Evolutionary conservation across 148 eudicot genomes (phyloP), one percentile per base, ranked within the genome.

Genomic region (Mesembryanthemum crystallinum): DNA sequence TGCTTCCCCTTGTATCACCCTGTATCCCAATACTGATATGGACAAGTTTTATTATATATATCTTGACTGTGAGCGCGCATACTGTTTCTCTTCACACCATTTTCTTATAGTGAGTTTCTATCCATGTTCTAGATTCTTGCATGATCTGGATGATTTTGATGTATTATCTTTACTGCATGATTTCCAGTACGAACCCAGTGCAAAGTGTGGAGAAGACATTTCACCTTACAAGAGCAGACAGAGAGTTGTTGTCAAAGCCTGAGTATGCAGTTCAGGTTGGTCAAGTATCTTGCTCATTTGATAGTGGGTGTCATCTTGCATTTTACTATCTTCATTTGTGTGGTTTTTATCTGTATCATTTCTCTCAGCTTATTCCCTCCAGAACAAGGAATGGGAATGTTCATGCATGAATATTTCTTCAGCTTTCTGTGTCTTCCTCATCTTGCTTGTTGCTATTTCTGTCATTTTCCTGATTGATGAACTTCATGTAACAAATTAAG

Each of bases 181-280:
- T 77, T 73, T 77, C 29, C 85, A 87, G 92, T 73, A 49, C 88
- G 77, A 84, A 76, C 74, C 85, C 89, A 3, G 72, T 86, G 67
- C 95, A 88, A 78, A 81, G 78, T 47, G 77, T 81, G 58, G 96
- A 89, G 80, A 91, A 81, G 83, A 74, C 89, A 28, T 86, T 91
- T 82, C 89, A 86, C 64, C 87, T 91, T 77, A 79, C 91, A 65
- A 89, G 91, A 68, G 77, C 86, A 24, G 85, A 91, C 70, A 83
- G 70, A 82, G 86, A 89, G 52, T 64, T 86, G 64, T 73, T 89
- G 72, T 73, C 78, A 24, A 87, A 87, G 82, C 83, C 83, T 5
- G 96, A 87, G 21, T 84, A 78, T 80, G 90, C 88, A 75, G 84
- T 91, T 74, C 96, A 88, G 92, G 96, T 90, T 65, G 72, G 83